Evolutionary conservation across 1,139 yeast species (phyloP).

Genomic region (Geotrichum bryndzae): DNA sequence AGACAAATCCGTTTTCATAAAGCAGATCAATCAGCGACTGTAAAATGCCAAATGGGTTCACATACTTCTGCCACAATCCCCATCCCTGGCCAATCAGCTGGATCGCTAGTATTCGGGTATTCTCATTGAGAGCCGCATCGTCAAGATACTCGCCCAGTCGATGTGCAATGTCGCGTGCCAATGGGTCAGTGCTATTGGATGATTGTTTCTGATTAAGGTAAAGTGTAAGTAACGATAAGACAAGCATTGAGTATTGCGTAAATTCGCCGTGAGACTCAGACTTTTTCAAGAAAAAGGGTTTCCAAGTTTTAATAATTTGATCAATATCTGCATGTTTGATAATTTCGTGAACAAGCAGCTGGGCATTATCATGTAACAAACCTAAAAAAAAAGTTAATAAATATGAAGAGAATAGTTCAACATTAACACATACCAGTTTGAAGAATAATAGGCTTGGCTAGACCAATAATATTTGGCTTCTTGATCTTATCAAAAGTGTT

Average conservation of each 20-base stretch:
- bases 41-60: constrained; percentile 25
- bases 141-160: constrained; percentile 4
- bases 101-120: constrained; percentile 20
- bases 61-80: constrained; percentile 26
- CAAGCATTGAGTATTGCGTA: constrained; percentile 8
- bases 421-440: constrained; percentile 1
- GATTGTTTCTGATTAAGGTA: not conserved
- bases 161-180: constrained; percentile 12
- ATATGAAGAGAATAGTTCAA: not conserved
- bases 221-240: constrained; percentile 4
- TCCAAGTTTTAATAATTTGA: constrained; percentile 4
- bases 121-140: not conserved
- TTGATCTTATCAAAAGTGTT: not conserved
- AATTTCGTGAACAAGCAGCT: constrained; percentile 19
- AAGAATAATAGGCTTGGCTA: constrained; percentile 1
- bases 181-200: not conserved
- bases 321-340: constrained; percentile 8
- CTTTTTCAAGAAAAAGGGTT: constrained; percentile 3
- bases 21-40: constrained; percentile 23
- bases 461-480: constrained; percentile 9
- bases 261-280: constrained; percentile 1
- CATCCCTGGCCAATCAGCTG: constrained; percentile 29
- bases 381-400: constrained; percentile 5
- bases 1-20: constrained; percentile 22
- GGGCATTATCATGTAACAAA: constrained; percentile 15